phyloP scores from a whole-genome alignment of 2,329 filamentous ascomycete species.

The Calonectria fujianensis region DNA sequence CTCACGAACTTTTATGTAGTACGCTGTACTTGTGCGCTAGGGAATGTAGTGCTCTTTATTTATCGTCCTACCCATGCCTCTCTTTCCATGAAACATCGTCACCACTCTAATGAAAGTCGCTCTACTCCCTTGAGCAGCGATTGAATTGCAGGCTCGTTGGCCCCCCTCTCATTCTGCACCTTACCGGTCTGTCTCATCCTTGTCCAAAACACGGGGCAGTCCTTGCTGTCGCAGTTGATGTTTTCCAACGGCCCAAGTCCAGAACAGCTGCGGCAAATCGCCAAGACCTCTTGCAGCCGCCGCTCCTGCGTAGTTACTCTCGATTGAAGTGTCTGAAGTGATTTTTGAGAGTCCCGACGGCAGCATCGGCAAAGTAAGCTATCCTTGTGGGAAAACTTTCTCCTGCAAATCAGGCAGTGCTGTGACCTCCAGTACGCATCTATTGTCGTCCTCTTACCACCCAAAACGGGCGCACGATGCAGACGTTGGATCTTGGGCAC shows the following conservation, averaged over 20 bases:
- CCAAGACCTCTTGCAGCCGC: constrained; percentile 77
- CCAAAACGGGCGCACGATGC: constrained; percentile 59
- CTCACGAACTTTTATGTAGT: neutral
- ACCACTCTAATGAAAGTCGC: constrained; percentile 59
- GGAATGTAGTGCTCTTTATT: neutral
- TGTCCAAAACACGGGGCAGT: constrained; percentile 94
- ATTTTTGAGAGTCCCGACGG: constrained; percentile 70
- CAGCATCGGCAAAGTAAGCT: constrained; percentile 76
- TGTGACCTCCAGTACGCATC: constrained; percentile 93
- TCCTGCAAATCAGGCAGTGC: constrained; percentile 83
- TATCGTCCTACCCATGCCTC: neutral
- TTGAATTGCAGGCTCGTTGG: constrained; percentile 58
- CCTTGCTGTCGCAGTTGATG: constrained; percentile 90
- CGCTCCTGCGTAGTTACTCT: constrained; percentile 79
- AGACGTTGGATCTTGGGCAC: constrained; percentile 94
- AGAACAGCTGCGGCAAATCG: constrained; percentile 87
- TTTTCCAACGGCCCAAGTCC: constrained; percentile 83
- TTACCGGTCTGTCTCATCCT: constrained; percentile 77
- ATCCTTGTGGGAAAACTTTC: constrained; percentile 55
- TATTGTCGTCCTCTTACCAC: constrained; percentile 80
- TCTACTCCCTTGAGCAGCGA: constrained; percentile 56
- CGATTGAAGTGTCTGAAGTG: constrained; percentile 78
- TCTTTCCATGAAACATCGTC: neutral
- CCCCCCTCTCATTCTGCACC: constrained; percentile 62
- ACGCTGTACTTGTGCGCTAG: neutral